These are phyloP conservation scores for Cryptosporidium andersoni DNA, from an alignment of 169 alveolate species.

Conservation along the genomic window DNA sequence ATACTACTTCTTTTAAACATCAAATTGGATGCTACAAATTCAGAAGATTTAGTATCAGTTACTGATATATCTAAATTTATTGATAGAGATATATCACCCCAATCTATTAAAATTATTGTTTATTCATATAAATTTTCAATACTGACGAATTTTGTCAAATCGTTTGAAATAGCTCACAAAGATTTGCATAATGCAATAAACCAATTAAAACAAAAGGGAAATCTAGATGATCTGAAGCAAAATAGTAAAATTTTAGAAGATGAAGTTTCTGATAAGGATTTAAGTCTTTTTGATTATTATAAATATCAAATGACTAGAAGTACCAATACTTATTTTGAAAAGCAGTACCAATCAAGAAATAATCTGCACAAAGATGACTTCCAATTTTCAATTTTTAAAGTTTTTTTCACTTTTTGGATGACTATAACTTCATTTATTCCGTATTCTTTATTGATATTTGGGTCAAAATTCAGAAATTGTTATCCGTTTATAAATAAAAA, in stretches of 20 bases:
- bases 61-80: background rate
- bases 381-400: constrained; percentile 2
- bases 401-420: constrained; percentile 23
- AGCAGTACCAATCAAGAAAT: no score
- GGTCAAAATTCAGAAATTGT: constrained; percentile 35
- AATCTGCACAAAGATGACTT: no score
- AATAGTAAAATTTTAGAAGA: background rate
- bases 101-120: constrained; percentile 14
- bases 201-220: constrained; percentile 1
- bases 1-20: background rate
- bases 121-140: constrained; percentile 11
- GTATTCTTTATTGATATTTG: constrained; percentile 15
- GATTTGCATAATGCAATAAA: constrained; percentile 23
- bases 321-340: no score
- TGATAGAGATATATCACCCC: background rate
- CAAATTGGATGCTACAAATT: background rate
- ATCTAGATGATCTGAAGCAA: background rate
- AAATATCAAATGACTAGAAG: background rate
- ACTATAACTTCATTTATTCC: constrained; percentile 25
- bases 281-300: constrained; percentile 17
- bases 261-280: background rate
- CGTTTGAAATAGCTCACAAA: constrained; percentile 38
- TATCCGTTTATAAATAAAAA: constrained; percentile 46
- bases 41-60: constrained; percentile 1
- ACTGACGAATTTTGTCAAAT: constrained; percentile 16